Evolutionary conservation across 257 asterid species (phyloP).

Genomic region (Parsonsia alboflavescens): DNA sequence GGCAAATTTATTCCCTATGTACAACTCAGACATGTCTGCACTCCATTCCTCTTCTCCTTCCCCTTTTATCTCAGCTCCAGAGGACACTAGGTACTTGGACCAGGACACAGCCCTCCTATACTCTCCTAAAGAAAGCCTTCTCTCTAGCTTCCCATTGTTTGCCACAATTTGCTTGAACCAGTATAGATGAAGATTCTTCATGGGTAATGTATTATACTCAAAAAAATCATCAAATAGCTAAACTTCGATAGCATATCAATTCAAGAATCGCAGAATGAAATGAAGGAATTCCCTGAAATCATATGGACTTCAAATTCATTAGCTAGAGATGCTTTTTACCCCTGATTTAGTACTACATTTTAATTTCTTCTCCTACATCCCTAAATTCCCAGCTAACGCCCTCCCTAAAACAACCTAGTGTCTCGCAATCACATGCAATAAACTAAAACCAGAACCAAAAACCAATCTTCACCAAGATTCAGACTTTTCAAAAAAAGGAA

Average conservation of each 20-base stretch:
- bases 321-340: not conserved
- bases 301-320: not conserved
- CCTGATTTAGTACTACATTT: constrained; percentile 15
- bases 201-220: constrained; percentile 15
- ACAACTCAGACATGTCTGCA: constrained; percentile 93
- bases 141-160: constrained; percentile 72
- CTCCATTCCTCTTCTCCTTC: constrained; percentile 85
- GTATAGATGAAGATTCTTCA: constrained; percentile 53
- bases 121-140: constrained; percentile 90
- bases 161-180: constrained; percentile 76
- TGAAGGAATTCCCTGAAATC: not conserved
- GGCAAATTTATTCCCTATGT: constrained; percentile 88
- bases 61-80: constrained; percentile 75
- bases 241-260: not conserved
- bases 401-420: not conserved
- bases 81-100: constrained; percentile 87
- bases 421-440: constrained; percentile 5
- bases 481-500: not conserved
- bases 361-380: not conserved
- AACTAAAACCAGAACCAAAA: not conserved
- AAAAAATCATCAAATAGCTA: constrained; percentile 6
- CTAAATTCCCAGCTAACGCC: not conserved
- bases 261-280: not conserved
- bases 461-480: not conserved
- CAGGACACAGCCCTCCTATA: constrained; percentile 85